phyloP scores from a whole-genome alignment of 768 basidiomycete species.

The Mycena amicta region DNA sequence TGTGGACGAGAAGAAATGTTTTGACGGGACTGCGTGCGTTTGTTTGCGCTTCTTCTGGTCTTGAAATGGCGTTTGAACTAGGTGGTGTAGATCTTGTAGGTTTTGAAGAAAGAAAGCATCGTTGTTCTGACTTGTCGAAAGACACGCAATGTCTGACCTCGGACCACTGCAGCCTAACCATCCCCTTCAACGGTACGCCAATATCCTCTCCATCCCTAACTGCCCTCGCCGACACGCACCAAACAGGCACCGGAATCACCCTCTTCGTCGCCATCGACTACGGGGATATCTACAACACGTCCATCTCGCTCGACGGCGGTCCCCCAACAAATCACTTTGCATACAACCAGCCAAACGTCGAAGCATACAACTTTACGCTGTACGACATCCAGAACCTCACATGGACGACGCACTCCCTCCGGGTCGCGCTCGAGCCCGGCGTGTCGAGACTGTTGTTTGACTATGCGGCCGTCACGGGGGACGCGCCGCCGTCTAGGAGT shows the following conservation, averaged over 20 bases:
- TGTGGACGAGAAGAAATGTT: slow-evolving; percentile 8
- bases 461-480: slow-evolving; percentile 16
- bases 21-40: slow-evolving; percentile 14
- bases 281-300: slow-evolving; percentile 17
- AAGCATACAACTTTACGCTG: slow-evolving; percentile 12
- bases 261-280: slow-evolving; percentile 11
- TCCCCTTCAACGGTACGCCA: slow-evolving; percentile 16
- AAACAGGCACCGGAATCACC: slow-evolving; percentile 19
- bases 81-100: too few relatives aligned
- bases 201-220: too few relatives aligned
- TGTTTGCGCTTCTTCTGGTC: not conserved
- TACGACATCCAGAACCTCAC: slow-evolving; percentile 15
- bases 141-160: slow-evolving; percentile 7
- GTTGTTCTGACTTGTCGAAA: not conserved
- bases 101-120: too few relatives aligned
- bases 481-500: too few relatives aligned
- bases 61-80: too few relatives aligned
- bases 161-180: slow-evolving; percentile 16
- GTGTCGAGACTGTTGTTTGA: slow-evolving; percentile 9
- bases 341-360: slow-evolving; percentile 4
- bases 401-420: slow-evolving; percentile 9
- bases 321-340: slow-evolving; percentile 11
- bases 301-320: slow-evolving; percentile 14
- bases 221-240: too few relatives aligned
- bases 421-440: slow-evolving; percentile 4